A percentile compares a stretch with the other conserved stretches of the same genome.
These are phyloP conservation scores for Euphorbia celastroides DNA, from an alignment of 441 rosid genomes.

Conservation along the genomic window DNA sequence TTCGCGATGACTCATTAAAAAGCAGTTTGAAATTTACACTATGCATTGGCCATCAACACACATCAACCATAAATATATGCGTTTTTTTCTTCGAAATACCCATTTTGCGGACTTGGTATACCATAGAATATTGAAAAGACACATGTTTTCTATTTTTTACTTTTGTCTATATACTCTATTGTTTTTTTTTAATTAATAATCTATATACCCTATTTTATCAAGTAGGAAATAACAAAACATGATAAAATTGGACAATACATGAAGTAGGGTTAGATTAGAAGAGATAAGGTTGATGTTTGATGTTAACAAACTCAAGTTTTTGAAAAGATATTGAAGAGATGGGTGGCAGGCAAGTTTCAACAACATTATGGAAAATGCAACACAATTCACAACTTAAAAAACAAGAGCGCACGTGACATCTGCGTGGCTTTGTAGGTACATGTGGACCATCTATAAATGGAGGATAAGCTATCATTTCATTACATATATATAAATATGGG, in stretches of 20 bases:
- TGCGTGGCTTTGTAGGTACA: conserved; percentile 21
- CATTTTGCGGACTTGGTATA: no score
- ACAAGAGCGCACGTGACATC: conserved; percentile 24
- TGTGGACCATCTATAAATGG: conserved; percentile 26
- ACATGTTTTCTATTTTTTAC: no score
- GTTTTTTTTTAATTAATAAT: no score
- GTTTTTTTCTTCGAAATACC: no score
- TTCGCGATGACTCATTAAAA: no score
- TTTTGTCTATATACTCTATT: no score
- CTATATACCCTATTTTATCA: no score
- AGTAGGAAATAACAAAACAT: no score
- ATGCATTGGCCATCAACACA: no score
- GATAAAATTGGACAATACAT: neutral
- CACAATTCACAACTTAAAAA: conserved; percentile 11
- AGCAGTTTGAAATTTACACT: no score
- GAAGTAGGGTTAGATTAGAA: conserved; percentile 24
- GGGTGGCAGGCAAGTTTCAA: conserved; percentile 23
- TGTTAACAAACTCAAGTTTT: conserved; percentile 15
- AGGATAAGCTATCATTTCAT: neutral
- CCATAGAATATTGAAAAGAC: no score
- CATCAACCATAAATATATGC: no score
- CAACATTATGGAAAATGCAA: conserved; percentile 6
- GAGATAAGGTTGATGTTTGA: conserved; percentile 29
- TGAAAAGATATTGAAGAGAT: conserved; percentile 7
- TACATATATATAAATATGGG: conserved; percentile 2